A percentile compares a stretch with the other conserved stretches of the same genome.
These are phyloP conservation scores for Orbilia javanica DNA, from an alignment of 2,329 filamentous ascomycete genomes.

Conservation along the genomic window DNA sequence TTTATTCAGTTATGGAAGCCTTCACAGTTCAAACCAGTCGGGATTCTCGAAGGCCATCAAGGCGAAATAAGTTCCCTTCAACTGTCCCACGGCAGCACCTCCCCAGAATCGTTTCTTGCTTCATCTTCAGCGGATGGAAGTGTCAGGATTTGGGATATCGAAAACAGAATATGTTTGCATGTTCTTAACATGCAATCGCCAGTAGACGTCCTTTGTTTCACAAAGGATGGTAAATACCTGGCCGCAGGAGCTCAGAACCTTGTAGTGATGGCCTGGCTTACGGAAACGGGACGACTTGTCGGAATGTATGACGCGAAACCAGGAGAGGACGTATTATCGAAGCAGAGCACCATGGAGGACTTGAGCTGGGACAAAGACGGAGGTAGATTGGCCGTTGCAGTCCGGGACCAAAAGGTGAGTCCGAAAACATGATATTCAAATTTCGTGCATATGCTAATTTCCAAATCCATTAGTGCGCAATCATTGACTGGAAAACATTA, in stretches of 20 bases:
- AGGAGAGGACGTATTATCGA: conserved; percentile 39
- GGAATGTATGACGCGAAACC: conserved; percentile 54
- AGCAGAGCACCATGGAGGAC: conserved; percentile 51
- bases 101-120: conserved; percentile 38
- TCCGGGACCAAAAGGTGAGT: conserved; percentile 48
- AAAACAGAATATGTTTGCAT: conserved; percentile 54
- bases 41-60: conserved; percentile 53
- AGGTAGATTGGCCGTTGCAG: conserved; percentile 37
- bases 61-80: conserved; percentile 44
- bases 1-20: conserved; percentile 47
- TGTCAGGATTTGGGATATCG: conserved; percentile 54
- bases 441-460: not conserved
- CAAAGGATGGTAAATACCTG: conserved; percentile 49
- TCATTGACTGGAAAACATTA: conserved; percentile 52
- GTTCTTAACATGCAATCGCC: conserved; percentile 56
- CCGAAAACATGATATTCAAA: not conserved
- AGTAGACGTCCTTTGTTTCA: conserved; percentile 44
- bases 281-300: conserved; percentile 47
- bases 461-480: conserved; percentile 29
- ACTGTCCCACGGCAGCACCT: conserved; percentile 24
- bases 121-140: conserved; percentile 54
- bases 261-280: conserved; percentile 56
- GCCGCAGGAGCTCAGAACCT: conserved; percentile 48
- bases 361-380: conserved; percentile 53
- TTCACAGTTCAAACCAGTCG: conserved; percentile 46